Percentiles rank a stretch among this genome's conserved stretches.
phyloP scores from a whole-genome alignment of 805 yeast genomes.

The Wickerhamomyces sydowiorum region DNA sequence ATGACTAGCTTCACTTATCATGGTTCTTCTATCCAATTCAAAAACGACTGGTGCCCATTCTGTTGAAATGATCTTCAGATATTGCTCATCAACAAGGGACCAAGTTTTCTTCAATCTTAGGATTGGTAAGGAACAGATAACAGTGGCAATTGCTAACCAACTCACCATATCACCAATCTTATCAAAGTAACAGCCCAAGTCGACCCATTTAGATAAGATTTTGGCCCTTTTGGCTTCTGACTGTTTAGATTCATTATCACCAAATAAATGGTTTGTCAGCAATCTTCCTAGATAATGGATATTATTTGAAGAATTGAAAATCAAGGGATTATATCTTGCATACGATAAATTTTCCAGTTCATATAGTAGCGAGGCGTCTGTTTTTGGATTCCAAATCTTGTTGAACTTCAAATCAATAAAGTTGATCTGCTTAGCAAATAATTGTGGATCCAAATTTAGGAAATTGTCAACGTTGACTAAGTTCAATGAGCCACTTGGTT shows the following conservation, averaged over 20 bases:
- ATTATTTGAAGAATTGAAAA: conserved; percentile 60
- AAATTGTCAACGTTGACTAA: conserved; percentile 39
- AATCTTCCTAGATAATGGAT: conserved; percentile 77
- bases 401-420: conserved; percentile 62
- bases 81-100: conserved; percentile 59
- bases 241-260: conserved; percentile 31
- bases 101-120: conserved; percentile 70
- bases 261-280: conserved; percentile 62
- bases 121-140: conserved; percentile 76
- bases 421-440: conserved; percentile 59
- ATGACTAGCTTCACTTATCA: conserved; percentile 49
- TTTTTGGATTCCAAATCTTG: conserved; percentile 69
- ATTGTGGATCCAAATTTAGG: conserved; percentile 44
- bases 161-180: conserved; percentile 87
- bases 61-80: conserved; percentile 54
- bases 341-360: conserved; percentile 29
- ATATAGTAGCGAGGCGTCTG: conserved; percentile 71
- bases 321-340: conserved; percentile 62
- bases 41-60: conserved; percentile 94
- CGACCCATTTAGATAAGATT: conserved; percentile 76
- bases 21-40: conserved; percentile 74
- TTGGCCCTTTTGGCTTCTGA: conserved; percentile 48
- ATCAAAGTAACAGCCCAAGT: conserved; percentile 72
- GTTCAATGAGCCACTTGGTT: conserved; percentile 19
- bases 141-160: conserved; percentile 86